Conservation (phyloP, 2,329 filamentous ascomycete genomes). For the Phoma herbarum region DNA sequence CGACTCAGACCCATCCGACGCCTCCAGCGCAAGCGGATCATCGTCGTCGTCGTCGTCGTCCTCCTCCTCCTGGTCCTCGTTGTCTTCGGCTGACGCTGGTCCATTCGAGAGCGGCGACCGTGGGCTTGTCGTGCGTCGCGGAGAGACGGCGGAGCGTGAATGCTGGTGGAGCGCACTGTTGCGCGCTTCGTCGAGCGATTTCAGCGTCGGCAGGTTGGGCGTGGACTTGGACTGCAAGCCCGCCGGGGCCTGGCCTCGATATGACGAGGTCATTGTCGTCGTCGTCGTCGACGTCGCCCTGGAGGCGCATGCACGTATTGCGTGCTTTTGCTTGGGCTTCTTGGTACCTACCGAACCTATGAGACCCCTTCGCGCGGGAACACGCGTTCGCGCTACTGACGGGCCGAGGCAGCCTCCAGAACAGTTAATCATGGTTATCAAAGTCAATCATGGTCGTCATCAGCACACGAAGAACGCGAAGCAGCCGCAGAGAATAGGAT, state of each 20-base stretch:
- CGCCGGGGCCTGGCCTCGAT: constrained; percentile 44
- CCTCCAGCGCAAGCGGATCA: constrained; percentile 30
- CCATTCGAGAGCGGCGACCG: constrained; percentile 31
- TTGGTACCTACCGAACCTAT: too few relatives aligned
- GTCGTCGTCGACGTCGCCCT: constrained; percentile 38
- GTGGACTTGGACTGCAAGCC: constrained; percentile 58
- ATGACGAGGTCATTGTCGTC: constrained; percentile 35
- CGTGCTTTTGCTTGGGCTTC: constrained; percentile 36
- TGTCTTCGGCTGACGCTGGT: constrained; percentile 43
- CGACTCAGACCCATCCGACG: constrained; percentile 36
- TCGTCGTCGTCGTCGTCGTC: constrained; percentile 30
- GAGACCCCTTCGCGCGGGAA: too few relatives aligned
- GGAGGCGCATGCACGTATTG: constrained; percentile 26
- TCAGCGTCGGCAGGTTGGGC: constrained; percentile 57
- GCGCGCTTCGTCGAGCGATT: constrained; percentile 39
- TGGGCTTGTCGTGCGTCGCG: constrained; percentile 22
- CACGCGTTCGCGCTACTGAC: constrained; percentile 28
- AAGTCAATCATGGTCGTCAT: too few relatives aligned
- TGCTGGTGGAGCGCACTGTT: neutral
- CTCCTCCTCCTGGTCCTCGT: constrained; percentile 29
- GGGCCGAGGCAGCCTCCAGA: constrained; percentile 26
- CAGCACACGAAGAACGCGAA: too few relatives aligned
- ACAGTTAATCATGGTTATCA: too few relatives aligned
- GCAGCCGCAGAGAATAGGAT: neutral
- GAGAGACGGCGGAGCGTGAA: constrained; percentile 12